A percentile compares a stretch with the other conserved stretches of the same genome.
These are phyloP conservation scores for Juncus effusus DNA, from an alignment of 176 grass and related monocot species.

Conservation along the genomic window DNA sequence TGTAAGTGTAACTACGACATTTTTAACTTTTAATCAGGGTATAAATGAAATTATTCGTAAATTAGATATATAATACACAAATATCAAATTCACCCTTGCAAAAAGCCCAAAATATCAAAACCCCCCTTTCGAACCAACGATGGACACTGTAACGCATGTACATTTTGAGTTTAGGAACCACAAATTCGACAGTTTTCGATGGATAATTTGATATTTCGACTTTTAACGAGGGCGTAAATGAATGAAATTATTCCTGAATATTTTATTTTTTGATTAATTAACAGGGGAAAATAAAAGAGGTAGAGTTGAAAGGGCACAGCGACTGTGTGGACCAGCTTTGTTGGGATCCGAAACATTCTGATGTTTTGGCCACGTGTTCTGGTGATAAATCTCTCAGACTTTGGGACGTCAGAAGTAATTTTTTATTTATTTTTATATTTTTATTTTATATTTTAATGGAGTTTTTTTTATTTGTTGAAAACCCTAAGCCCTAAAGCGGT, in stretches of 20 bases:
- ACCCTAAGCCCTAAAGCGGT: neutral
- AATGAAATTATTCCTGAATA: neutral
- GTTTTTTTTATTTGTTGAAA: no score
- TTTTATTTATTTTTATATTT: conserved; percentile 12
- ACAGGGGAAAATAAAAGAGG: conserved; percentile 96
- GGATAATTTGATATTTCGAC: neutral
- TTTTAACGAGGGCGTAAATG: neutral
- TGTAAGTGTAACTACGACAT: no score
- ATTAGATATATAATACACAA: no score
- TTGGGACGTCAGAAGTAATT: conserved; percentile 98
- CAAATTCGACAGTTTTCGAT: neutral
- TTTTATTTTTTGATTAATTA: conserved; percentile 21
- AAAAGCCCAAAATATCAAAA: no score
- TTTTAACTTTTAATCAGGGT: no score
- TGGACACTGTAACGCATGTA: no score
- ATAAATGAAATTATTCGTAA: no score
- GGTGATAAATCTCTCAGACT: conserved; percentile 93
- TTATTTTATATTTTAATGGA: neutral
- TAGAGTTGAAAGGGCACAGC: conserved; percentile 95
- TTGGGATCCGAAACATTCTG: conserved; percentile 97
- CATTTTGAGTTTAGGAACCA: no score
- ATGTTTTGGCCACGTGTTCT: conserved; percentile 93
- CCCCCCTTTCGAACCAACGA: no score
- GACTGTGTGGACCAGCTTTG: conserved; percentile 99
- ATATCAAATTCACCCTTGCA: no score